phyloP scores from a whole-genome alignment of 1,284 basidiomycete genomes.

The Tilletiopsis washingtonensis region DNA sequence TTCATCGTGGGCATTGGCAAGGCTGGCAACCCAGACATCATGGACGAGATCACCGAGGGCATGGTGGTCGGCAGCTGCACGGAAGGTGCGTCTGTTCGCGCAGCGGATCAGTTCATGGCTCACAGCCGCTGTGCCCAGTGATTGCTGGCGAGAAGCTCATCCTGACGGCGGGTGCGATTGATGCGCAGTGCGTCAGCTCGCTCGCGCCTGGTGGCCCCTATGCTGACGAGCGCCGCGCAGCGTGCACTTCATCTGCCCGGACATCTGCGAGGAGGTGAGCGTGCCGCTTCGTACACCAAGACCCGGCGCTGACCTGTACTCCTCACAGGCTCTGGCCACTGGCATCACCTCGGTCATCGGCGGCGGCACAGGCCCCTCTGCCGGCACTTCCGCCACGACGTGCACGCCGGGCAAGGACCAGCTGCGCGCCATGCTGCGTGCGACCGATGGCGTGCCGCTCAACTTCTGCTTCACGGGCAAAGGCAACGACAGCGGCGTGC shows the following conservation, averaged over 20 bases:
- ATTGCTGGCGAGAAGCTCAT: slow-evolving; percentile 92
- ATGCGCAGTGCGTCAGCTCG: too few species aligned
- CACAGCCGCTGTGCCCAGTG: too few species aligned
- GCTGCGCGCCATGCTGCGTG: slow-evolving; percentile 35
- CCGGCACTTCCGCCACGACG: slow-evolving; percentile 85
- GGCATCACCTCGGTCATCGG: slow-evolving; percentile 51
- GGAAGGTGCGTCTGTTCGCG: too few species aligned
- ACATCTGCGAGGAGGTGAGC: slow-evolving; percentile 65
- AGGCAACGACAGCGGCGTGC: slow-evolving; percentile 77
- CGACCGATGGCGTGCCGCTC: slow-evolving; percentile 79
- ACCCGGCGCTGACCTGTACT: too few species aligned
- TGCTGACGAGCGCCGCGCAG: slow-evolving; percentile 4
- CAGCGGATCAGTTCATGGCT: too few species aligned
- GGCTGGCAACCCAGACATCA: slow-evolving; percentile 90
- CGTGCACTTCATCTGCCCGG: slow-evolving; percentile 74
- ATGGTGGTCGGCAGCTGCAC: slow-evolving; percentile 51
- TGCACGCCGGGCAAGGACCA: slow-evolving; percentile 63
- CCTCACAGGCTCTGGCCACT: slow-evolving; percentile 55
- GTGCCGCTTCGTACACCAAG: too few species aligned
- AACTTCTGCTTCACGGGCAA: slow-evolving; percentile 75
- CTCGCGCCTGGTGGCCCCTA: neutral
- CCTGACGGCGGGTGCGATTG: slow-evolving; percentile 85
- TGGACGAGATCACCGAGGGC: slow-evolving; percentile 67
- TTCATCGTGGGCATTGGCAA: slow-evolving; percentile 84
- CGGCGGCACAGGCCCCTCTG: slow-evolving; percentile 76